Base-by-base conservation (phyloP, 768 basidiomycete genomes). In the Phanerochaete sordida region DNA sequence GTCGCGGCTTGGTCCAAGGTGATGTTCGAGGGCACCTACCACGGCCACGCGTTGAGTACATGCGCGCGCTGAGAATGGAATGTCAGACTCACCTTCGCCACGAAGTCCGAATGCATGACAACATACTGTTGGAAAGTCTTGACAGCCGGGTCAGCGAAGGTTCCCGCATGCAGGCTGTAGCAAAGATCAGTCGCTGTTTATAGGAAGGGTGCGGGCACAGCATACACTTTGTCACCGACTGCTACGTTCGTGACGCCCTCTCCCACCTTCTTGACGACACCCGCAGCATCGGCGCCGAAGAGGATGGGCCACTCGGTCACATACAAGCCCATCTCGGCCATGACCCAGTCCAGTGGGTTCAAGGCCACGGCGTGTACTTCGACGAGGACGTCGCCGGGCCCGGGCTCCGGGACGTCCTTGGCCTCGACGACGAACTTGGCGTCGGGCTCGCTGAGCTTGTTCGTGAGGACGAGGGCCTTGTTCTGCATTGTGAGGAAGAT, bases 211-310 rank as follows among this genome's bases (percentile, higher is more conserved):
- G 12, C 7, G n/a, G 9, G 7, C 8, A 26, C 16, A 65, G n/a
- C 74, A 61, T 44, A 74, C 74, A 78, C 71, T 56, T 64, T 71
- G 58, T 75, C 76, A 2, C 78, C 79, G n/a, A 70, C 68, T 33
- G 68, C 70, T 54, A 79, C 69, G 21, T 65, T 57, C 5, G 71
- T 69, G 1, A 80, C 80, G 0, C 68, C 73, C 23, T 73, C 64
- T n/a, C 76, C 80, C 16, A 79, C 70, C 28, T 70, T 69, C 26
- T 72, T 73, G 35, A 79, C 72, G 23, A 68, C 68, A 13, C 80
- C 79, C 6, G 78, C 74, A 19, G 59, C 70, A n/a, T 81, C 79
- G 5, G 48, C 58, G 3, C 77, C 80, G 28, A 76, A 52, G 49
- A 78, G 62, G 15, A 67, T 65, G 0, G 80, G 81, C 58, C 60